Percentiles rank a stretch among this genome's conserved stretches.
phyloP scores from a whole-genome alignment of 352 stramenopile genomes.

The Phytophthora pistaciae region DNA sequence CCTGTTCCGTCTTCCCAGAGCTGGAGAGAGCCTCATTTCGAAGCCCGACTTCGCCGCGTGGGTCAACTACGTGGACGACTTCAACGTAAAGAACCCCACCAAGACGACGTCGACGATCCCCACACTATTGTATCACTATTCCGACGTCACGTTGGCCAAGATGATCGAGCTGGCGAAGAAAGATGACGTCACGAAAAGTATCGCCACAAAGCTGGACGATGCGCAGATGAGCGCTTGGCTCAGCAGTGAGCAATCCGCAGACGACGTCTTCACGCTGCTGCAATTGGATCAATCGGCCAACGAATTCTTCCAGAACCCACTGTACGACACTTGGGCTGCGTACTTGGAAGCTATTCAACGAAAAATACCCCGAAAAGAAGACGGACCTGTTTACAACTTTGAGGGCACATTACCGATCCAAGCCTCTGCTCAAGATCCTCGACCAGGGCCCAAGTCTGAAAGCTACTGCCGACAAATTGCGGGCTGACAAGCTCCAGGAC shows the following conservation, averaged over 20 bases:
- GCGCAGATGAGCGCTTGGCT: background rate
- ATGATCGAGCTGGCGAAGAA: background rate
- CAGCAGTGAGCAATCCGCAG: background rate
- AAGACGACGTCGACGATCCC: background rate
- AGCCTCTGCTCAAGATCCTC: background rate
- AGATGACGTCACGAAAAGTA: background rate
- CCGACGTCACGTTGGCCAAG: background rate
- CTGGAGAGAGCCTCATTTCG: background rate
- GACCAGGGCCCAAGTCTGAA: background rate
- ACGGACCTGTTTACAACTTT: background rate
- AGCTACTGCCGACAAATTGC: background rate
- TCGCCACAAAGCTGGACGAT: background rate
- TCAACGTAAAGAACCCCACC: background rate
- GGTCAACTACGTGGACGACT: background rate
- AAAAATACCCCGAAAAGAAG: background rate
- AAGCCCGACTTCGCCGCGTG: background rate
- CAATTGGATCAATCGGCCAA: background rate
- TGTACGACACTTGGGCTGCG: background rate
- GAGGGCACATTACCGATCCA: background rate
- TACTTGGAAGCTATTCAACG: conserved; percentile 2
- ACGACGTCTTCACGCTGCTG: background rate
- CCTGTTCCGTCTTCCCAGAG: background rate
- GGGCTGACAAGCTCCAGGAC: background rate
- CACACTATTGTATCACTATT: background rate
- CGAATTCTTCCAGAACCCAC: background rate